Evolutionary conservation across 768 basidiomycete genomes (phyloP), one percentile per base, ranked within the genome.

Genomic region (Mycena olivaceomarginata): DNA sequence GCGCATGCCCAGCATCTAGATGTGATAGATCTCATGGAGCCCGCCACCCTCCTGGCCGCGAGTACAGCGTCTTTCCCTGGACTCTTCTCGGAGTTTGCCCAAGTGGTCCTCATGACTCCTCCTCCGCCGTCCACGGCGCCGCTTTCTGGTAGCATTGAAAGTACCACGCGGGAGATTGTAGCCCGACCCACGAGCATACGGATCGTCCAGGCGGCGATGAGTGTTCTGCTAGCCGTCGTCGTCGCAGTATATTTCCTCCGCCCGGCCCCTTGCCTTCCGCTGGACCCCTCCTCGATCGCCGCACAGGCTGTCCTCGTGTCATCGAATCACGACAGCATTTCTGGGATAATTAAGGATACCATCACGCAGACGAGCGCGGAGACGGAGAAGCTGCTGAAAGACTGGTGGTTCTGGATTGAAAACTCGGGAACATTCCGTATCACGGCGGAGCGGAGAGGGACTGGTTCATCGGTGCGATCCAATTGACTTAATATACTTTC

Each of bases 281-380:
- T 69, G 31, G 48, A 76, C 20, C 74, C 74, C 20, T 59, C 74
- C 20, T 76, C 74, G 43, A 70, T 76, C 13, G 74, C 74, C 0
- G 67, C 74, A 7, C 68, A 70, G 51, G 74, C 67, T 18, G 43
- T 65, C 20, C 37, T 70, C n/a, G 12, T 70, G 31, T 12, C 25
- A n/a, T 39, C 57, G 9, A 22, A 48, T 59, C 57, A 59, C 25
- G 57, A 59, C 57, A 18, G 70, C 5, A 60, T 76, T 5, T 59
- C 67, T 6, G 40, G 5, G 20, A 56, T 59, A 11, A 59, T 59
- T 31, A 59, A 59, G 31, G 74, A 76, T 20, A 74, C 73, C 13
- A 22, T 46, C n/a, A 74, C 66, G 22, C 20, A 48, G 25, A 74
- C 37, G 15, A 39, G 5, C 3, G 66, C 65, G 57, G 56, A 74